These are phyloP conservation scores for Yamadazyma dendronema DNA, from an alignment of 1,139 yeast genomes.

Conservation along the genomic window DNA sequence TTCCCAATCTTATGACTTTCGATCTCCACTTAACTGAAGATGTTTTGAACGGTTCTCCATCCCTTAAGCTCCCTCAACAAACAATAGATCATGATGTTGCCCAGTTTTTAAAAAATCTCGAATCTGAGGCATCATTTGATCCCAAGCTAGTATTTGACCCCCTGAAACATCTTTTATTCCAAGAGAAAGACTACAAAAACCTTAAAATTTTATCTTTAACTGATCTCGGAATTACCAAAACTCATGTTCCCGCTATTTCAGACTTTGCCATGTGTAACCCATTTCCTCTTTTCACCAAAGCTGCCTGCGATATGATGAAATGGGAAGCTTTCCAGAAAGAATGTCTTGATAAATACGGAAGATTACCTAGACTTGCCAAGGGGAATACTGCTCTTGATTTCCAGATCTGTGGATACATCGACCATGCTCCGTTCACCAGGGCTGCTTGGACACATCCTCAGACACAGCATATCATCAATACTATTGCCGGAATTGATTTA, in stretches of 20 bases:
- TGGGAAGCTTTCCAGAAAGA: conserved; percentile 30
- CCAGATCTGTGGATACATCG: conserved; percentile 30
- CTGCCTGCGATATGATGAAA: conserved; percentile 31
- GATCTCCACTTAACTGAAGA: conserved; percentile 4
- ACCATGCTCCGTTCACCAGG: conserved; percentile 24
- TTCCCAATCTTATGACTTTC: background rate
- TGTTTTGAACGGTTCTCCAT: conserved; percentile 7
- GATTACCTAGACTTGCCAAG: conserved; percentile 27
- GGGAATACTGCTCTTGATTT: conserved; percentile 25
- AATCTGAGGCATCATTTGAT: conserved; percentile 23
- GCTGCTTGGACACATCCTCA: conserved; percentile 21
- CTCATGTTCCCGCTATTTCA: conserved; percentile 24
- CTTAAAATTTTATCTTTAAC: conserved; percentile 21
- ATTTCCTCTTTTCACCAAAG: conserved; percentile 29
- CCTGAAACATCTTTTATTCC: conserved; percentile 23
- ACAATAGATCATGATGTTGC: conserved; percentile 24
- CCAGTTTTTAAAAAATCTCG: conserved; percentile 18
- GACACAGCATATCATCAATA: conserved; percentile 21
- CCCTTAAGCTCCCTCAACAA: conserved; percentile 16
- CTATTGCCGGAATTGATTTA: conserved; percentile 22
- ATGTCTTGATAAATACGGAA: conserved; percentile 22
- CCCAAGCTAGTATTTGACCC: conserved; percentile 29
- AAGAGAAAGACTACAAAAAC: conserved; percentile 19
- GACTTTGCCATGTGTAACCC: conserved; percentile 30
- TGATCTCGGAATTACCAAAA: conserved; percentile 27